Base-by-base conservation (phyloP, 371 early-diverging fungal species). In the Blakeslea trispora region DNA sequence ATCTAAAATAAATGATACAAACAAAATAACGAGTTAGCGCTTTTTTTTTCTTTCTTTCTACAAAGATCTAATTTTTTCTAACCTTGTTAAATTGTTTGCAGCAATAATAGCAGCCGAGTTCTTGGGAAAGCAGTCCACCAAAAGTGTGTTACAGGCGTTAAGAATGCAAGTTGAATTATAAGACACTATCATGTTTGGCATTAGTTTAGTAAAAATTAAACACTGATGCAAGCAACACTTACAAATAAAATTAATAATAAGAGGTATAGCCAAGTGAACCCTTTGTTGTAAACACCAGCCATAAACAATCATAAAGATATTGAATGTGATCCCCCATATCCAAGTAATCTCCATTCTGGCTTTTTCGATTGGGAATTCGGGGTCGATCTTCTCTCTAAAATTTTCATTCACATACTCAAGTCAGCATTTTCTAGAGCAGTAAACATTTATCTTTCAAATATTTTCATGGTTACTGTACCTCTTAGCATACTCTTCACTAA, bases 71-170 rank as follows among this genome's bases (percentile, higher is more conserved):
- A n/a, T 13, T 37, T 14, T 37, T 13, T 37, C 9, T 37, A 13
- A 37, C 37, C 55, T 53, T 18, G 58, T 46, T 3, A 61, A n/a
- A 35, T 75, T 75, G 54, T 75, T 79, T 8, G 69, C 66, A 4
- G 75, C 79, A 15, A 63, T 63, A 24, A 75, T 66, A 1, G 79
- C 66, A 14, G 79, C 75, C 2, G 75, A 73, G 15, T 61, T 59
- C 0, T 52, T 57, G 22, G 79, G 79, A 43, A 68, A 79, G 7
- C 75, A 44, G 34, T 79, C 79, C 9, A 79, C 69, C 5, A 79
- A 31, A 13, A 79, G 58, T 3, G 75, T 79, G 49, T 66, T 64
- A 5, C 61, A 57, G 10, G 71, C 59, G 55, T 69, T 73, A 24
- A 72, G 66, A n/a, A 67, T 70, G 0, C 64, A 68, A 41, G 69